These are phyloP conservation scores for Sphagnum fallax DNA, from an alignment of 228 moss, liverwort and hornwort genomes.

Conservation along the genomic window DNA sequence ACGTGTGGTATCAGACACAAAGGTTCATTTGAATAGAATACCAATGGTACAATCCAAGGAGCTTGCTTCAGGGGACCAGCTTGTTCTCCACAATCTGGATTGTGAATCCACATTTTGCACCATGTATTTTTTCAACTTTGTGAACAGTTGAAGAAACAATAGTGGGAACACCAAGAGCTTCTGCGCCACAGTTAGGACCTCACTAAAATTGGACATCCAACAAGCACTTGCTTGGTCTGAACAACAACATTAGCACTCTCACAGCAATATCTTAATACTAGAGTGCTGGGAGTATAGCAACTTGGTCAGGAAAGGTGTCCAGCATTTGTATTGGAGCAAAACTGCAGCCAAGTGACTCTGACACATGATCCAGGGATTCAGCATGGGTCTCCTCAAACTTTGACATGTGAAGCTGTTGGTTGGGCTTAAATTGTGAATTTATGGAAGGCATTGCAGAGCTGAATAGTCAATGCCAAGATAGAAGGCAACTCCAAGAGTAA, in stretches of 20 bases:
- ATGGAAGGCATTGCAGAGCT: no score
- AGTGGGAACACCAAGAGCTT: not conserved
- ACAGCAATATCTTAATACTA: not conserved
- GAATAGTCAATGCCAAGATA: no score
- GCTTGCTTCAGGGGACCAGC: conserved; percentile 30
- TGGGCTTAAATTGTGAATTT: no score
- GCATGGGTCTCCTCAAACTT: no score
- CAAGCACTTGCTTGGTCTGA: not conserved
- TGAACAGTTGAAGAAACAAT: not conserved
- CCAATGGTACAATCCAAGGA: conserved; percentile 34
- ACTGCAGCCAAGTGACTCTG: no score
- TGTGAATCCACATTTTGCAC: conserved; percentile 23
- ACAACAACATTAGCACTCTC: not conserved
- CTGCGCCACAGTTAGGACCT: not conserved
- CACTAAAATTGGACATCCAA: not conserved
- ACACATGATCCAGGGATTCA: no score
- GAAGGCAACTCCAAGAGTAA: no score
- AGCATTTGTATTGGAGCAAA: not conserved
- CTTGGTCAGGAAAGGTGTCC: conserved; percentile 48
- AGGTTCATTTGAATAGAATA: conserved; percentile 31
- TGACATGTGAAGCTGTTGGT: no score
- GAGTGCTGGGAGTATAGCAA: conserved; percentile 15
- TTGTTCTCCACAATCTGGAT: conserved; percentile 23
- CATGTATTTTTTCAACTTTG: conserved; percentile 42
- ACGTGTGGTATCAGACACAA: conserved; percentile 18